These are phyloP conservation scores for Penicillium lividum DNA, from an alignment of 495 filamentous ascomycete species.

Conservation along the genomic window DNA sequence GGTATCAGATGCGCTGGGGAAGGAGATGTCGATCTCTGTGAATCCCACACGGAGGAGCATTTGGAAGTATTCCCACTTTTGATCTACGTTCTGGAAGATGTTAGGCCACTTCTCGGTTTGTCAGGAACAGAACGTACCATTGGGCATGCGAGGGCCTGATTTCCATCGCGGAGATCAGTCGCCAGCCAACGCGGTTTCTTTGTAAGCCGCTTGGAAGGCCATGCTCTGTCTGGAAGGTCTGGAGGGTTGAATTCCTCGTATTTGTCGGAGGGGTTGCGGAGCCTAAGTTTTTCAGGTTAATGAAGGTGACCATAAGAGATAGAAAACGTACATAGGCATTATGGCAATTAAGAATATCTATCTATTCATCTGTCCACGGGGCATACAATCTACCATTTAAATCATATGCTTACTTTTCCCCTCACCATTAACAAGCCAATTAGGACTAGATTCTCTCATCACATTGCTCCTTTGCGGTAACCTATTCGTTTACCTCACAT, in stretches of 20 bases:
- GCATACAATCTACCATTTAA: background rate
- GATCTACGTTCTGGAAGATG: conserved; percentile 47
- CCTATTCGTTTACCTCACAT: background rate
- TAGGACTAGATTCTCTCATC: background rate
- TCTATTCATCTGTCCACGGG: background rate
- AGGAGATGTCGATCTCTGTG: conserved; percentile 91
- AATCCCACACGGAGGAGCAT: conserved; percentile 84
- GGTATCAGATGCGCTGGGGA: conserved; percentile 81
- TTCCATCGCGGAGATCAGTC: conserved; percentile 75
- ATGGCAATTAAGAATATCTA: background rate
- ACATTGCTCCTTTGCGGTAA: background rate
- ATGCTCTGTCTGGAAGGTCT: conserved; percentile 8
- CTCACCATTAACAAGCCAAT: background rate
- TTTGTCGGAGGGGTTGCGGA: conserved; percentile 12
- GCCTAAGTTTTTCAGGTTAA: background rate
- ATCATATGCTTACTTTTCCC: background rate
- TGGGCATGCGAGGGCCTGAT: conserved; percentile 65
- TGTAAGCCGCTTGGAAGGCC: conserved; percentile 4
- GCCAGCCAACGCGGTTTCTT: conserved; percentile 67
- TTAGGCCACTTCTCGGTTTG: background rate
- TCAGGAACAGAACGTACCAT: conserved; percentile 66
- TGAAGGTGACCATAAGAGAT: too few species aligned
- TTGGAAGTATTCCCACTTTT: conserved; percentile 83
- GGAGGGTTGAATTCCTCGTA: conserved; percentile 9
- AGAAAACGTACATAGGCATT: background rate